A percentile compares a stretch with the other conserved stretches of the same genome.
These are phyloP conservation scores for Pistacia atlantica DNA, from an alignment of 345 rosid species.

Conservation along the genomic window DNA sequence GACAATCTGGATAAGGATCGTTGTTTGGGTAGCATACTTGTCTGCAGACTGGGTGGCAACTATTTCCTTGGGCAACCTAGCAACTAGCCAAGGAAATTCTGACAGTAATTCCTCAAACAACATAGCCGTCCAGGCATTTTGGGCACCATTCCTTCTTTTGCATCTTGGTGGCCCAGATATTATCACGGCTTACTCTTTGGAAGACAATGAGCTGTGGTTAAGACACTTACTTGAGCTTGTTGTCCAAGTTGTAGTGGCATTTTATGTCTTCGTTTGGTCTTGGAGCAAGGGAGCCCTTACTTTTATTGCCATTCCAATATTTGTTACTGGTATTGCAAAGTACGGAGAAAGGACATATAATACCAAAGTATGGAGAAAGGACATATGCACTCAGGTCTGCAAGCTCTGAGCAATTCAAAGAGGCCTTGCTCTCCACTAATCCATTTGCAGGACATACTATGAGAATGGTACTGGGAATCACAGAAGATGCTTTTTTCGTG, in stretches of 20 bases:
- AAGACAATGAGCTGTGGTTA: conserved; percentile 41
- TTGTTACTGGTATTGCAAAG: conserved; percentile 36
- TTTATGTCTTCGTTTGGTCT: conserved; percentile 22
- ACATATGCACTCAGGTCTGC: conserved; percentile 33
- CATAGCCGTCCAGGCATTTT: conserved; percentile 22
- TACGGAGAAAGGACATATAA: too few relatives aligned
- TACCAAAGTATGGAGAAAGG: conserved; percentile 47
- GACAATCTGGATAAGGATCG: neutral
- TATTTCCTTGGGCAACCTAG: conserved; percentile 20
- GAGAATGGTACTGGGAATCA: conserved; percentile 17
- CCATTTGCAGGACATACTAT: conserved; percentile 23
- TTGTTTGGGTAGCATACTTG: conserved; percentile 27
- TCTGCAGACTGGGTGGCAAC: conserved; percentile 28
- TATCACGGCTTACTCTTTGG: conserved; percentile 41
- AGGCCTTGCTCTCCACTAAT: conserved; percentile 13
- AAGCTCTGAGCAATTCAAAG: too few relatives aligned
- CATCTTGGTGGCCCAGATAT: conserved; percentile 52
- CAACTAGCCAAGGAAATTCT: neutral
- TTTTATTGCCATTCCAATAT: conserved; percentile 18
- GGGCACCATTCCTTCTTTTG: conserved; percentile 44
- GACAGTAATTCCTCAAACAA: neutral
- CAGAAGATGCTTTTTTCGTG: too few relatives aligned
- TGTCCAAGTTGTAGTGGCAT: conserved; percentile 22
- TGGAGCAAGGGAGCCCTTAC: conserved; percentile 15
- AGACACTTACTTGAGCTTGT: conserved; percentile 32